Conservation (phyloP, 2,329 filamentous ascomycete genomes). For the Paramyrothecium sp. region DNA sequence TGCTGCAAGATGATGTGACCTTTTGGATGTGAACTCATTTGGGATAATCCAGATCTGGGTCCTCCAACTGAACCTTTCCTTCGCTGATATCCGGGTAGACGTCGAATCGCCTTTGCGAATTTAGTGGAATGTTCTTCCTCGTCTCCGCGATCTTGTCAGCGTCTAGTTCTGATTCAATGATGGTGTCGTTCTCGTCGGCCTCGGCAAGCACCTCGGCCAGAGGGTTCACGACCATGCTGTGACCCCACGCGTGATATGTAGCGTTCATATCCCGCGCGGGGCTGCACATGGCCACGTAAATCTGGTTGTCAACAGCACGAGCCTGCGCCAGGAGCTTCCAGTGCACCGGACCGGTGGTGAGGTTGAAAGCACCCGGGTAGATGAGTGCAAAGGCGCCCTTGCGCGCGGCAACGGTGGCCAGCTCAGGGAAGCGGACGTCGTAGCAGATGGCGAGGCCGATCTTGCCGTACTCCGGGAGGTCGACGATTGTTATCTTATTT, state of each 20-base stretch:
- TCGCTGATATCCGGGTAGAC: slow-evolving; percentile 88
- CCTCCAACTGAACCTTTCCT: slow-evolving; percentile 43
- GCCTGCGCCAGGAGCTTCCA: slow-evolving; percentile 83
- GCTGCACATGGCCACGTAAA: slow-evolving; percentile 90
- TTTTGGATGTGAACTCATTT: no score
- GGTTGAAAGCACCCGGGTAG: slow-evolving; percentile 97
- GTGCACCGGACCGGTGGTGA: slow-evolving; percentile 87
- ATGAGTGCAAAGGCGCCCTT: slow-evolving; percentile 83
- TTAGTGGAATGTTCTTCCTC: slow-evolving; percentile 80
- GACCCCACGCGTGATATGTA: slow-evolving; percentile 86
- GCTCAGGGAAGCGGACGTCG: slow-evolving; percentile 93
- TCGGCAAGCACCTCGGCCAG: slow-evolving; percentile 80
- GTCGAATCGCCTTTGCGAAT: slow-evolving; percentile 85
- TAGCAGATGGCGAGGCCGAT: slow-evolving; percentile 94
- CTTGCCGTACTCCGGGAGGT: slow-evolving; percentile 84
- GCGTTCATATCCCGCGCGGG: slow-evolving; percentile 78
- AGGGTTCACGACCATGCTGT: slow-evolving; percentile 85
- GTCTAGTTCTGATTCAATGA: slow-evolving; percentile 71
- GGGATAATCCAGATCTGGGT: slow-evolving; percentile 16
- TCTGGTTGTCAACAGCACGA: slow-evolving; percentile 88
- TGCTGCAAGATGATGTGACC: no score
- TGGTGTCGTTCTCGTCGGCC: slow-evolving; percentile 74
- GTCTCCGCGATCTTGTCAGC: slow-evolving; percentile 69
- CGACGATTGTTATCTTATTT: slow-evolving; percentile 79
- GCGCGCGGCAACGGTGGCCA: slow-evolving; percentile 84